Base-by-base conservation (phyloP, 495 filamentous ascomycete genomes). In the Penicillium maclennaniae region DNA sequence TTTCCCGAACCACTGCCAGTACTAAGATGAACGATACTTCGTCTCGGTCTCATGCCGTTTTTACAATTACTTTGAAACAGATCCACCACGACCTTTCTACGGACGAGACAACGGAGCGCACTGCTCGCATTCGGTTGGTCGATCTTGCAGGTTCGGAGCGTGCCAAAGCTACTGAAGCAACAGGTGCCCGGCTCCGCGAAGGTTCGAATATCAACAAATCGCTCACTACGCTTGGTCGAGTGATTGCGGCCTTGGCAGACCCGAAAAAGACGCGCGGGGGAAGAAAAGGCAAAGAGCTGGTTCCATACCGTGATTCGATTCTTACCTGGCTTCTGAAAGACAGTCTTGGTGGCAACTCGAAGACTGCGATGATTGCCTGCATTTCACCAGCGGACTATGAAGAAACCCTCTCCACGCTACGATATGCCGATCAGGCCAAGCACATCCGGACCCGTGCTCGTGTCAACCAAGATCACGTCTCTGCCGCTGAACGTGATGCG, bases 1-100 rank as follows among this genome's bases (percentile, higher is more conserved):
- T 77, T 36, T 95, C 83, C 55, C 87, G 93, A 31, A 97, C 93
- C 1, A 86, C 83, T n/a, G 93, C 93, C 20, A 89, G 88, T 70
- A 99, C 93, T 12, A 99, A 97, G 73, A 99, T 99, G 93, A 99
- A 99, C 66, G 93, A 99, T 70, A 97, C 91, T 17, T 92, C 87
- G 21, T 91, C 86, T 34, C 87, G 93, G 66, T 92, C 87, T 46
- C 93, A 99, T 63, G 91, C 95, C 3, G 93, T 99, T 36, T 99
- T 99, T 66, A 99, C 93, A 16, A 92, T 99, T 54, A 92, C 92
- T 66, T 76, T 99, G 26, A 97, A 97, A 71, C 92, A 97, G 68
- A 97, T 99, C 54, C 85, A 90, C 54, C 92, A 97, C 72, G 89
- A 95, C 61, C 84, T 96, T 69, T 87, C 89, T 17, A 92, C 89